These are phyloP conservation scores for Boletus bicolor DNA, from an alignment of 768 basidiomycete genomes.

Conservation along the genomic window DNA sequence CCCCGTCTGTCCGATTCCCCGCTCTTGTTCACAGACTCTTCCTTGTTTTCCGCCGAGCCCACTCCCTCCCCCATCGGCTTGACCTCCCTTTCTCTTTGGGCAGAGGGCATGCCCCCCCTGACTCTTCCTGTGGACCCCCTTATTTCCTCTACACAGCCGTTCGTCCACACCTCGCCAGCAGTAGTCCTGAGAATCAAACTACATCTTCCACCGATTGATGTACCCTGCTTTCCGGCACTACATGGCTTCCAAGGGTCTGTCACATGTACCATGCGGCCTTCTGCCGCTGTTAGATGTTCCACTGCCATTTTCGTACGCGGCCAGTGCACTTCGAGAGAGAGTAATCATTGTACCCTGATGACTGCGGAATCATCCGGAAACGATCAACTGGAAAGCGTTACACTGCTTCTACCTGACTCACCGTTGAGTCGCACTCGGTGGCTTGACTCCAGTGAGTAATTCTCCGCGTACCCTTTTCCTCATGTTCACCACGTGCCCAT, in stretches of 20 bases:
- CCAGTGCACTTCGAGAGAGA: slow-evolving; percentile 52
- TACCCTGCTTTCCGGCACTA: slow-evolving; percentile 50
- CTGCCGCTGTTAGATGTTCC: slow-evolving; percentile 54
- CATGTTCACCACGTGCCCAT: slow-evolving; percentile 31
- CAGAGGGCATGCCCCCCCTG: slow-evolving; percentile 68
- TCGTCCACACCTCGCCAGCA: slow-evolving; percentile 36
- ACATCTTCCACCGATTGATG: slow-evolving; percentile 51
- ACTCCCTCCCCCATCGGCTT: slow-evolving; percentile 36
- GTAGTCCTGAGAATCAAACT: slow-evolving; percentile 57
- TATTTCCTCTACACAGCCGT: slow-evolving; percentile 36
- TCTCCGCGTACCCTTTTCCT: slow-evolving; percentile 16
- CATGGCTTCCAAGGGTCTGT: slow-evolving; percentile 63
- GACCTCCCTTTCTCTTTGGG: slow-evolving; percentile 47
- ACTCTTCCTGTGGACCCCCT: slow-evolving; percentile 58
- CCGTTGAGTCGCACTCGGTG: slow-evolving; percentile 63
- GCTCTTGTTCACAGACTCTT: slow-evolving; percentile 25
- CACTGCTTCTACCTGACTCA: slow-evolving; percentile 65
- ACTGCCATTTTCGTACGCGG: slow-evolving; percentile 57
- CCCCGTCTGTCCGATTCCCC: slow-evolving; percentile 29
- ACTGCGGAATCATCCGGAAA: slow-evolving; percentile 47
- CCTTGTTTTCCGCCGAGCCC: slow-evolving; percentile 29
- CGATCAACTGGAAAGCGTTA: slow-evolving; percentile 45
- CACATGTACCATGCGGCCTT: slow-evolving; percentile 52
- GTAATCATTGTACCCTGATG: slow-evolving; percentile 35
- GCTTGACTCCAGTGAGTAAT: slow-evolving; percentile 61